Evolutionary conservation across 176 grass and related monocot genomes (phyloP), one percentile per base, ranked within the genome.

Genomic region (Hsuehochloa calcarea): DNA sequence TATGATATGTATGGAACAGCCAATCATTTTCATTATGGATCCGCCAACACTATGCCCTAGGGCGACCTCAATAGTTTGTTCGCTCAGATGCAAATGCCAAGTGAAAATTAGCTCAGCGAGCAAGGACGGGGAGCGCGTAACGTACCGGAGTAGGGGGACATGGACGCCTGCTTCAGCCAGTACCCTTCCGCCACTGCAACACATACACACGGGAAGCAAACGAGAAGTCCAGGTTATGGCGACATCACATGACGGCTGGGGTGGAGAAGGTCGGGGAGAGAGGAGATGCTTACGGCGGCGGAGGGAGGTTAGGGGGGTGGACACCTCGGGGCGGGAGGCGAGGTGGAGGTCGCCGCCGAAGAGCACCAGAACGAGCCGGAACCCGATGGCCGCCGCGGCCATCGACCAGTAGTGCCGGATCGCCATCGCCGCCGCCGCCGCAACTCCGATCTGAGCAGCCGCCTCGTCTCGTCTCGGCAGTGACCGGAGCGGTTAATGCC

Each of bases 81-180:
- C 26, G 14, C 40, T 70, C 41, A 35, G 77, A 43, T 70, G 51
- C 43, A 85, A 64, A 86, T 55, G 19, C 27, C 44, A 65, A 60
- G 10, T 27, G 41, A 70, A 68, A 77, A 27, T 31, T 62, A 44
- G 44, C 31, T 65, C 76, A 77, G 37, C 23, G 54, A 72, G 8
- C 2, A 71, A 47, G 70, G 41, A 67, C 43, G 73, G 54, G 29
- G 23, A 55, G 68, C 15, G 47, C 3, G 62, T 11, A 90, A 74
- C 60, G 49, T 66, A 94, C 96, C 96, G 23, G 96, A 83, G 68
- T 98, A 95, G 0, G 96, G 96, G 39, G 93, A 94, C 85, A 98
- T 89, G 63, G 96, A 90, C 11, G 89, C 85, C 71, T 89, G 93
- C 90, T 96, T 98, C 80, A 98, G 86, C 96, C 96, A 98, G 89